Conservation (phyloP, 2,329 filamentous ascomycete genomes). For the Cordyceps farinosa region DNA sequence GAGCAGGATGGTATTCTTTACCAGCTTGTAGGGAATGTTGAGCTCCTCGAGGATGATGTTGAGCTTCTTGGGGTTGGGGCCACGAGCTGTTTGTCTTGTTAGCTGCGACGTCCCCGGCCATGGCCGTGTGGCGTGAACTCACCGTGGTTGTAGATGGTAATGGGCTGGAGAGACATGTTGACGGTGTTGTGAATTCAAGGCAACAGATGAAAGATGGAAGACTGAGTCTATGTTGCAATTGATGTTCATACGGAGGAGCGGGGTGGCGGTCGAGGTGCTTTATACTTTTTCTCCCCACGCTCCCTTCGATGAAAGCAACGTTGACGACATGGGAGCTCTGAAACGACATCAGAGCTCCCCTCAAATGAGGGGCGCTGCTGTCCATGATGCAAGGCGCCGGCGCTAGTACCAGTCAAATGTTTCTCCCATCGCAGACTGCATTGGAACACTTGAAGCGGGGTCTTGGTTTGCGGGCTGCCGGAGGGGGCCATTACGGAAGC, state of each 20-base stretch:
- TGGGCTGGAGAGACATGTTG: conserved; percentile 18
- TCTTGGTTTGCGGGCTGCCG: background rate
- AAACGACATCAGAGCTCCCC: background rate
- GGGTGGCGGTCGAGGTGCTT: background rate
- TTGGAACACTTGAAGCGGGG: background rate
- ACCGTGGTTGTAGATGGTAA: conserved; percentile 17
- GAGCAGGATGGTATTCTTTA: conserved; percentile 6
- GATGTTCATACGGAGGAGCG: background rate
- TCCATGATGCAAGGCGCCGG: conserved; percentile 5
- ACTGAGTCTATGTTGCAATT: background rate
- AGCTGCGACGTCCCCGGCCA: background rate
- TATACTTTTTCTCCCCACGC: background rate
- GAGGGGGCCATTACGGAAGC: background rate
- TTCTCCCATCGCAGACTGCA: background rate
- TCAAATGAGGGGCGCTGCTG: background rate
- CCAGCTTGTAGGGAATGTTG: conserved; percentile 24
- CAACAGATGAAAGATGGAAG: background rate
- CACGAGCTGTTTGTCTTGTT: conserved; percentile 12
- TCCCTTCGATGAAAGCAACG: background rate
- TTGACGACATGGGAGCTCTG: background rate
- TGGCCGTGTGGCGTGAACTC: background rate
- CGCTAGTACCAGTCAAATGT: background rate
- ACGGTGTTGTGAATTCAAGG: background rate
- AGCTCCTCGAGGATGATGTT: conserved; percentile 25
- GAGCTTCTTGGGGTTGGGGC: conserved; percentile 22